Conservation (phyloP, 768 basidiomycete genomes). For the Leccinum disarticulatum region DNA sequence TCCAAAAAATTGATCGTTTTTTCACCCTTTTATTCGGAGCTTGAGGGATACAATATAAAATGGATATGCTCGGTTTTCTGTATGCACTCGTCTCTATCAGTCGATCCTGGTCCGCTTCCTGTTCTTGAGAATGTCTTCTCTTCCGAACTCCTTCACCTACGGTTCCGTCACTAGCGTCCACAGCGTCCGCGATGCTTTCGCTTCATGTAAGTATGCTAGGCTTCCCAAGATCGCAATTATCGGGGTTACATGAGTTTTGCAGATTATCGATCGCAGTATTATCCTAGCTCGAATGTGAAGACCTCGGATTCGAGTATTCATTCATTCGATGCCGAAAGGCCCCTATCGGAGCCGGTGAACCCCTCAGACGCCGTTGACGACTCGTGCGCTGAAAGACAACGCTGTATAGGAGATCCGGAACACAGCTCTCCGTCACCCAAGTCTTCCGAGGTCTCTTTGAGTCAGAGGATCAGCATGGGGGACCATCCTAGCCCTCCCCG, state of each 20-base stretch:
- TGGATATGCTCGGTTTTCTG: not conserved
- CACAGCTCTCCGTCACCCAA: slow-evolving; percentile 5
- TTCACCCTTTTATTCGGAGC: slow-evolving; percentile 4
- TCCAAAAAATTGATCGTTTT: not conserved
- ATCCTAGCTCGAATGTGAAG: slow-evolving; percentile 60
- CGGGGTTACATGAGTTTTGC: slow-evolving; percentile 9
- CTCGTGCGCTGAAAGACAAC: slow-evolving; percentile 11
- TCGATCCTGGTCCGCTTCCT: not conserved
- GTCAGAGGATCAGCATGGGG: slow-evolving; percentile 20
- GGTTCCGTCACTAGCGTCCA: slow-evolving; percentile 49
- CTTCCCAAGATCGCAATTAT: not conserved
- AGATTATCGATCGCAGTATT: slow-evolving; percentile 72
- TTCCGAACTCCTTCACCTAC: slow-evolving; percentile 43
- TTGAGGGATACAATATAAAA: slow-evolving; percentile 1
- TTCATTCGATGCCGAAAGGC: slow-evolving; percentile 35
- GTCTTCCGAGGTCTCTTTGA: slow-evolving; percentile 17
- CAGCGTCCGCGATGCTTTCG: slow-evolving; percentile 55
- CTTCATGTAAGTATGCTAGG: slow-evolving; percentile 48
- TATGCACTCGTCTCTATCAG: not conserved
- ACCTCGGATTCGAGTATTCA: slow-evolving; percentile 43
- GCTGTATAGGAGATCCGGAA: not conserved
- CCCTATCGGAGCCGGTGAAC: slow-evolving; percentile 5
- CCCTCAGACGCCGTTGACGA: not conserved
- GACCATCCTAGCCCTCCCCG: not conserved
- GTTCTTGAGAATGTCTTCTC: slow-evolving; percentile 44